Conservation (phyloP, 2,329 filamentous ascomycete genomes). For the Hypoxylon sp. region DNA sequence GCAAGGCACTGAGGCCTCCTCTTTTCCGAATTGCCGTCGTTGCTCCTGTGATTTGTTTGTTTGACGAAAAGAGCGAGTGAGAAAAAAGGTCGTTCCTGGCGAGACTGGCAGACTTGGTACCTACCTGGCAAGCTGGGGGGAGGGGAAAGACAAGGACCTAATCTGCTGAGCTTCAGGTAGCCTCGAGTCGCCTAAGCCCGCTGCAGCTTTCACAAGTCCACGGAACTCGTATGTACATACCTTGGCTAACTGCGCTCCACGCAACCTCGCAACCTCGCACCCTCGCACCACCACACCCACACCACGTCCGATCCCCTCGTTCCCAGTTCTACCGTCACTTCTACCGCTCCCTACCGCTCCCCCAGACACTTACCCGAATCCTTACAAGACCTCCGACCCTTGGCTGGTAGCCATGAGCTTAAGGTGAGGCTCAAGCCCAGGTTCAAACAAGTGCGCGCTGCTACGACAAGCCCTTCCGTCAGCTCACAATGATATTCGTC, state of each 20-base stretch:
- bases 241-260: too few relatives aligned
- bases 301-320: not conserved
- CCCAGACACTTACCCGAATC: too few relatives aligned
- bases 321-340: conserved; percentile 1
- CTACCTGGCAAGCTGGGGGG: not conserved
- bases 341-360: too few relatives aligned
- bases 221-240: too few relatives aligned
- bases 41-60: conserved; percentile 7
- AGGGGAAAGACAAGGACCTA: conserved; percentile 1
- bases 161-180: conserved; percentile 3
- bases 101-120: too few relatives aligned
- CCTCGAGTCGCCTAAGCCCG: not conserved
- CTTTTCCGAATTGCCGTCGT: conserved; percentile 28
- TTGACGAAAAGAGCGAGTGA: too few relatives aligned
- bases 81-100: too few relatives aligned
- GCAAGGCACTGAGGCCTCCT: conserved; percentile 32
- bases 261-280: not conserved
- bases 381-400: conserved; percentile 5
- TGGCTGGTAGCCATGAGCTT: conserved; percentile 32
- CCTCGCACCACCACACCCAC: not conserved
- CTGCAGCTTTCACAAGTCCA: too few relatives aligned
- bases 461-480: conserved; percentile 18
- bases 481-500: conserved; percentile 40
- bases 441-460: conserved; percentile 25
- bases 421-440: conserved; percentile 23